These are phyloP conservation scores for Pleurostoma richardsiae DNA, from an alignment of 2,329 filamentous ascomycete genomes.

Conservation along the genomic window DNA sequence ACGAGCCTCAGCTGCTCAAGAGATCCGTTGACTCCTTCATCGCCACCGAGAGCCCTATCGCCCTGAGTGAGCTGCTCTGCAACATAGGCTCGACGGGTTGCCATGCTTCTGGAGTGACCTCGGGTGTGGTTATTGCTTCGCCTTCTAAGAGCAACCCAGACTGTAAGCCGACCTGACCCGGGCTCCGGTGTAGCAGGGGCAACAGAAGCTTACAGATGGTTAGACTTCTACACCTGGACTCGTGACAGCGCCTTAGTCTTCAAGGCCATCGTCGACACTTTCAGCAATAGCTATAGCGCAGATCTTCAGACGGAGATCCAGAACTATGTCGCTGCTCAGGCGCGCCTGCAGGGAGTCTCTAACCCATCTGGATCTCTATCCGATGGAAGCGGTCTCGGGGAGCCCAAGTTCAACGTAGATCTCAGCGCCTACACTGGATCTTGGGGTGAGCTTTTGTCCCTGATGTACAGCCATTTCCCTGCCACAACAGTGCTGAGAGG, in stretches of 20 bases:
- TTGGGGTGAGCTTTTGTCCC: conserved; percentile 47
- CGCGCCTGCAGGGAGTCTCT: conserved; percentile 57
- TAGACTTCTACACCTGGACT: conserved; percentile 77
- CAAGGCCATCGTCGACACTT: conserved; percentile 64
- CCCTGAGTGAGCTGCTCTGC: conserved; percentile 46
- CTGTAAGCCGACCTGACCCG: conserved; percentile 35
- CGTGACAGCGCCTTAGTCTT: conserved; percentile 67
- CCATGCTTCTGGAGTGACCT: conserved; percentile 36
- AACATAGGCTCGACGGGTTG: conserved; percentile 55
- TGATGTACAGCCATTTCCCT: neutral
- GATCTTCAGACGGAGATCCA: conserved; percentile 56
- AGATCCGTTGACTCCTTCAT: conserved; percentile 49
- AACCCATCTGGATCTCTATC: conserved; percentile 62
- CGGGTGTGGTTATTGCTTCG: conserved; percentile 52
- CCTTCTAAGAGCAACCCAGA: conserved; percentile 49
- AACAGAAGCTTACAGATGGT: neutral
- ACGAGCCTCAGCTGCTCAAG: conserved; percentile 33
- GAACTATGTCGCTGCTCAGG: conserved; percentile 64
- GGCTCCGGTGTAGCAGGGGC: too few relatives aligned
- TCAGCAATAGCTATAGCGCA: conserved; percentile 52
- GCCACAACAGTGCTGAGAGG: neutral
- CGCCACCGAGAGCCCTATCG: conserved; percentile 43
- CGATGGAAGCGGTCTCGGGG: conserved; percentile 54
- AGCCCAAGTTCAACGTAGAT: conserved; percentile 69
- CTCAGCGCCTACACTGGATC: conserved; percentile 56